Conservation (phyloP, 2,329 filamentous ascomycete genomes). For the Metarhizium brunneum region DNA sequence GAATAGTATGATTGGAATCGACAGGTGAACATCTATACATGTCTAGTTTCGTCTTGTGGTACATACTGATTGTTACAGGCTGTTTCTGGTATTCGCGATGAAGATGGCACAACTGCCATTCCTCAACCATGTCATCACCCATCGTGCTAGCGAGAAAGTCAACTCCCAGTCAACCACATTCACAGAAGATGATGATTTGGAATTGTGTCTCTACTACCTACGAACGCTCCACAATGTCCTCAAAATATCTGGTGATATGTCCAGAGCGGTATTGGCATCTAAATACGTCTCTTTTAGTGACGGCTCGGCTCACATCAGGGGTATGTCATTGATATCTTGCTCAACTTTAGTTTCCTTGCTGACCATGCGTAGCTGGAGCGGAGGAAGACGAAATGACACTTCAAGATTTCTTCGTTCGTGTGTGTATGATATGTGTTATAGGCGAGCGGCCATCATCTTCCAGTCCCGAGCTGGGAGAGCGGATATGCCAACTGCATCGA, state of each 20-base stretch:
- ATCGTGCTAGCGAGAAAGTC: slow-evolving; percentile 9
- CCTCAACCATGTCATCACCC: slow-evolving; percentile 19
- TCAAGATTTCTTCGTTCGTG: slow-evolving; percentile 58
- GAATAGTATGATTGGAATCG: slow-evolving; percentile 53
- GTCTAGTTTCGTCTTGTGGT: not conserved
- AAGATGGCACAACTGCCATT: slow-evolving; percentile 50
- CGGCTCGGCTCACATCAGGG: slow-evolving; percentile 26
- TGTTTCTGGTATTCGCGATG: slow-evolving; percentile 51
- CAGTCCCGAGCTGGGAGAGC: slow-evolving; percentile 20
- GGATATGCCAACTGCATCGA: slow-evolving; percentile 60
- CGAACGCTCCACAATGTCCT: slow-evolving; percentile 66
- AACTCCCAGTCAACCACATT: slow-evolving; percentile 18
- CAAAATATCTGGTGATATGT: slow-evolving; percentile 53
- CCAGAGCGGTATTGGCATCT: slow-evolving; percentile 62
- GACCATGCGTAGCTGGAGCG: slow-evolving; percentile 30
- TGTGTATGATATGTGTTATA: slow-evolving; percentile 53
- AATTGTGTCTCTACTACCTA: slow-evolving; percentile 70
- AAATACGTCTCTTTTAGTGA: slow-evolving; percentile 31
- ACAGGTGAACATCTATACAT: slow-evolving; percentile 38
- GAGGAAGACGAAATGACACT: slow-evolving; percentile 49
- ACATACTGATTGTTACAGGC: slow-evolving; percentile 25
- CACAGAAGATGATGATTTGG: slow-evolving; percentile 56
- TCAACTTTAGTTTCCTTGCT: slow-evolving; percentile 7
- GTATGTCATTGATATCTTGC: slow-evolving; percentile 32
- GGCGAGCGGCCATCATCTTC: slow-evolving; percentile 12